These are phyloP conservation scores for Alternaria burnsii DNA, from an alignment of 2,329 filamentous ascomycete genomes.

Conservation along the genomic window DNA sequence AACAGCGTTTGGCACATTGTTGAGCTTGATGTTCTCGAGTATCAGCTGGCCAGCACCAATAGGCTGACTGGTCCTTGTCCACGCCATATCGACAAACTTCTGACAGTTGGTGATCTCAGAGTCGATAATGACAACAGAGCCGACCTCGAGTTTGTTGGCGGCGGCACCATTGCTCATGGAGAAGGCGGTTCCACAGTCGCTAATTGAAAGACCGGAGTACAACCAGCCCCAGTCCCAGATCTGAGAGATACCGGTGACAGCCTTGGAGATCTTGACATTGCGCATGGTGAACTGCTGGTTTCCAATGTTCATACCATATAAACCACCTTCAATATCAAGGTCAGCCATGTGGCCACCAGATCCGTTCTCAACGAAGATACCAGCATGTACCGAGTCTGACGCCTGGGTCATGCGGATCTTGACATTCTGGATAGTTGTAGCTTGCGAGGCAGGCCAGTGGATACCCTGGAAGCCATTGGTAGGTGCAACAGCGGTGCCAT, in stretches of 20 bases:
- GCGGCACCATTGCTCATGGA: slow-evolving; percentile 55
- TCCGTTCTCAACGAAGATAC: slow-evolving; percentile 58
- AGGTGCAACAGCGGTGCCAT: slow-evolving; percentile 62
- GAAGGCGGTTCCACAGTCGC: slow-evolving; percentile 63
- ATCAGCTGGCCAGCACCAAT: slow-evolving; percentile 61
- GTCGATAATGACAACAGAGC: slow-evolving; percentile 67
- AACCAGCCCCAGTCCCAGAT: slow-evolving; percentile 70
- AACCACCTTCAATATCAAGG: slow-evolving; percentile 56
- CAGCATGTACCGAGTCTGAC: slow-evolving; percentile 58
- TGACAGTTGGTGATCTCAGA: slow-evolving; percentile 60
- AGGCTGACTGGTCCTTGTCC: slow-evolving; percentile 49
- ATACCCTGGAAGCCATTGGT: slow-evolving; percentile 57
- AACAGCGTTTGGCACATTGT: slow-evolving; percentile 46
- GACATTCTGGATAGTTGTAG: slow-evolving; percentile 58
- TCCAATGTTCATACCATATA: slow-evolving; percentile 55
- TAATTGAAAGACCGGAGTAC: slow-evolving; percentile 61
- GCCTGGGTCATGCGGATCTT: slow-evolving; percentile 53
- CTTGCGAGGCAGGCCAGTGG: slow-evolving; percentile 59
- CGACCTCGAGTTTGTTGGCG: slow-evolving; percentile 54
- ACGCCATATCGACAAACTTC: slow-evolving; percentile 60
- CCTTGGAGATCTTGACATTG: slow-evolving; percentile 63
- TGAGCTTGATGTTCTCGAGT: slow-evolving; percentile 62
- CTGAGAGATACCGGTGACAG: slow-evolving; percentile 63
- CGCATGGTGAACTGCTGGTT: slow-evolving; percentile 67
- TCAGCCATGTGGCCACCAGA: slow-evolving; percentile 59